Conservation (phyloP, 345 rosid species). For the Murraya paniculata region DNA sequence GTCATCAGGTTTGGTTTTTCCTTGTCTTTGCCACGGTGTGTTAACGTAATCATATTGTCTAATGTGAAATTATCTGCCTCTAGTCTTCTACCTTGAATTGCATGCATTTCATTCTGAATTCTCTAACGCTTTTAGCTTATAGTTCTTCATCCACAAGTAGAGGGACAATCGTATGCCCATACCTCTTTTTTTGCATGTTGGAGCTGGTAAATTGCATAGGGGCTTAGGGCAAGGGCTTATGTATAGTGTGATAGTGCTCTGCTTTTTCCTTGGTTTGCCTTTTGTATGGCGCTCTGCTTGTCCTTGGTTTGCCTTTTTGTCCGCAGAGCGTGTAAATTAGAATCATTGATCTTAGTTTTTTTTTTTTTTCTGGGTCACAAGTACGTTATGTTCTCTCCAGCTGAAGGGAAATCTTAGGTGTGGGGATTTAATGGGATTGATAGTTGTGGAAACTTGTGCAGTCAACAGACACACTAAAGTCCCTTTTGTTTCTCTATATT, state of each 20-base stretch:
- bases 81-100: not conserved
- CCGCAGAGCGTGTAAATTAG: not conserved
- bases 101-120: not conserved
- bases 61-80: not conserved
- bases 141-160: not conserved
- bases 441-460: not conserved
- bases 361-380: not conserved
- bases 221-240: not conserved
- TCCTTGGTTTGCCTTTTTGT: not conserved
- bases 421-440: not conserved
- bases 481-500: not conserved
- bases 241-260: not conserved
- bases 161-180: not conserved
- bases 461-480: not conserved
- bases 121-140: not conserved
- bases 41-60: not conserved
- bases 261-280: not conserved
- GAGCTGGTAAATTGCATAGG: not conserved
- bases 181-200: not conserved
- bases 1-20: constrained; percentile 40
- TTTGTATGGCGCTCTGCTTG: not conserved
- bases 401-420: not conserved
- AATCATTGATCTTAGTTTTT: not conserved
- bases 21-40: not conserved
- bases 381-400: not conserved